Evolutionary conservation across 371 early-diverging fungal genomes (phyloP).

Genomic region (Circinella umbellata): DNA sequence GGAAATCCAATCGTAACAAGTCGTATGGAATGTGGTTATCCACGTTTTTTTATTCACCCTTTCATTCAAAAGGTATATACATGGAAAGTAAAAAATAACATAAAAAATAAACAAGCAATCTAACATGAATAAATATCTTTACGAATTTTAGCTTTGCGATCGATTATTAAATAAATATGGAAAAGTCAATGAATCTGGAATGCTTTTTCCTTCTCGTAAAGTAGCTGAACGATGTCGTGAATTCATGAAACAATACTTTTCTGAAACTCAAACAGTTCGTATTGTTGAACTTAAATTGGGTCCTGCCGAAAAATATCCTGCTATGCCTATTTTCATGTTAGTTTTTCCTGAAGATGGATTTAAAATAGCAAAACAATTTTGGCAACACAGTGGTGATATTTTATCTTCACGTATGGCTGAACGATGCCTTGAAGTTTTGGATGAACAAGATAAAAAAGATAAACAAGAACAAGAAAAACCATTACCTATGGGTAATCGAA

Average conservation of each 20-base stretch:
- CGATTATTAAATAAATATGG: constrained; percentile 71
- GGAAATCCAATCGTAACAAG: constrained; percentile 73
- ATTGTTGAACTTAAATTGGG: constrained; percentile 68
- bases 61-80: constrained; percentile 67
- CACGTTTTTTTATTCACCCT: constrained; percentile 88
- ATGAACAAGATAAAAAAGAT: constrained; percentile 39
- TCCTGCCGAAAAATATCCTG: constrained; percentile 33
- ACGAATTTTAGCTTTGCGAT: constrained; percentile 25
- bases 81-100: neutral
- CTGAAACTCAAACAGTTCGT: constrained; percentile 47
- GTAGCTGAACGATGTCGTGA: constrained; percentile 73
- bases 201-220: constrained; percentile 78
- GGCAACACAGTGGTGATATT: constrained; percentile 95
- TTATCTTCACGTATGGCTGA: constrained; percentile 89
- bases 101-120: neutral
- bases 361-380: constrained; percentile 83
- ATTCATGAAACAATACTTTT: constrained; percentile 63
- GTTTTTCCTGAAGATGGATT: constrained; percentile 75
- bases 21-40: constrained; percentile 89
- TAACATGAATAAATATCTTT: neutral
- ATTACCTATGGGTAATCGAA: neutral
- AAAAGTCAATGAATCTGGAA: constrained; percentile 63
- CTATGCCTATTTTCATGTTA: constrained; percentile 67
- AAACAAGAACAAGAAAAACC: constrained; percentile 3
- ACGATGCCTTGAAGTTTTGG: constrained; percentile 73